Conservation (phyloP, 331 rosid species). For the Stylosanthes scabra region DNA sequence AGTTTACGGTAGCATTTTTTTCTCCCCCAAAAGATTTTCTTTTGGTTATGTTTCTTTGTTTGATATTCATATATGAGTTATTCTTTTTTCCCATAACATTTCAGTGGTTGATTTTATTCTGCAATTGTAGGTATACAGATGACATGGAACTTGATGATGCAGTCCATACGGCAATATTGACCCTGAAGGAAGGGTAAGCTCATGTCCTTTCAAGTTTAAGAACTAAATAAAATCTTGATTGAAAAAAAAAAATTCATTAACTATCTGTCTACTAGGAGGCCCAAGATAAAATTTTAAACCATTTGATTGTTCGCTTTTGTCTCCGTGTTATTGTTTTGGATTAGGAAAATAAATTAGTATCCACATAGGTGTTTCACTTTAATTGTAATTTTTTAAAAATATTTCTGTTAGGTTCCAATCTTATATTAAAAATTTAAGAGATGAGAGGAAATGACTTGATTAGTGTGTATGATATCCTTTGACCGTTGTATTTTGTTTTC, state of each 20-base stretch:
- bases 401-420: conserved; percentile 3
- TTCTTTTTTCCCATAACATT: background rate
- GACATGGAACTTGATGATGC: conserved; percentile 99
- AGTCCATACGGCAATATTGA: conserved; percentile 92
- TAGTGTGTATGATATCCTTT: background rate
- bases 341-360: conserved; percentile 23
- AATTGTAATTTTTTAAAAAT: background rate
- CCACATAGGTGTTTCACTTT: background rate
- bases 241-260: conserved; percentile 18
- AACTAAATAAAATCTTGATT: conserved; percentile 4
- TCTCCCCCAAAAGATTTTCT: background rate
- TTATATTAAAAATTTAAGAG: background rate
- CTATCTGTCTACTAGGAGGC: background rate
- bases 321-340: conserved; percentile 22
- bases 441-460: background rate
- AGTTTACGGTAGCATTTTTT: background rate
- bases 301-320: conserved; percentile 9
- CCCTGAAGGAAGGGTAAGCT: conserved; percentile 94
- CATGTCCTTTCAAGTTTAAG: conserved; percentile 32
- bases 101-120: conserved; percentile 28
- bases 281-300: conserved; percentile 6
- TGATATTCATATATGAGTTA: background rate
- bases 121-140: conserved; percentile 76
- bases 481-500: background rate
- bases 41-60: background rate